Base-by-base conservation (phyloP, 768 basidiomycete species). In the Clavulina sp. region DNA sequence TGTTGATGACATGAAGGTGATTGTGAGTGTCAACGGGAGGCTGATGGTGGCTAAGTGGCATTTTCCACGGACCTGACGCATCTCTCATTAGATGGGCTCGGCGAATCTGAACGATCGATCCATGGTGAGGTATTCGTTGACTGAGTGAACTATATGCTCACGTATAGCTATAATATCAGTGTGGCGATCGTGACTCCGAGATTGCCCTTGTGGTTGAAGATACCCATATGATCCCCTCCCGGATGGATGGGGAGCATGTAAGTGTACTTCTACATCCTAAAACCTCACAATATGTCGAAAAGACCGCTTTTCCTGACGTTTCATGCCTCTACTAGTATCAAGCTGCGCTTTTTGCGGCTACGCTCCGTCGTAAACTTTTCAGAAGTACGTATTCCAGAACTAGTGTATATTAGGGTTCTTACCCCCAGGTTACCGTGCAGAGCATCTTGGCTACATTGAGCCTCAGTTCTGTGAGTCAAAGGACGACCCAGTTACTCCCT, bases 141-240 rank as follows among this genome's bases (percentile, higher is more conserved):
- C n/a, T n/a, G n/a, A n/a, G n/a, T n/a, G n/a, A n/a, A n/a, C n/a
- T n/a, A n/a, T n/a, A n/a, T n/a, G n/a, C n/a, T n/a, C n/a, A n/a
- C n/a, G n/a, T n/a, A n/a, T n/a, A n/a, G n/a, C 53, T 19, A 48
- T 50, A 46, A 54, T 41, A 30, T 1, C 55, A 57, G 49, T 9
- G n/a, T n/a, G 92, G 92, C 24, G 83, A 92, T 57, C 87, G 87
- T 30, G 89, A 93, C 65, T 92, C 88, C 1, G 93, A 97, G 66
- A 93, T 96, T 57, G 87, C 85, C 3, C 66, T 95, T 4, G 78
- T 96, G 19, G 81, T 95, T 31, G 92, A 97, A 64, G 93, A 99
- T 59, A 66, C 72, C 0, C 86, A 93, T 46, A 69, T 77, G 68
- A 70, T 99, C 36, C 70, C 73, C 28, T 75, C 79, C 3, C 72